These are phyloP conservation scores for Suillus tomentosus DNA, from an alignment of 768 basidiomycete genomes.

Conservation along the genomic window DNA sequence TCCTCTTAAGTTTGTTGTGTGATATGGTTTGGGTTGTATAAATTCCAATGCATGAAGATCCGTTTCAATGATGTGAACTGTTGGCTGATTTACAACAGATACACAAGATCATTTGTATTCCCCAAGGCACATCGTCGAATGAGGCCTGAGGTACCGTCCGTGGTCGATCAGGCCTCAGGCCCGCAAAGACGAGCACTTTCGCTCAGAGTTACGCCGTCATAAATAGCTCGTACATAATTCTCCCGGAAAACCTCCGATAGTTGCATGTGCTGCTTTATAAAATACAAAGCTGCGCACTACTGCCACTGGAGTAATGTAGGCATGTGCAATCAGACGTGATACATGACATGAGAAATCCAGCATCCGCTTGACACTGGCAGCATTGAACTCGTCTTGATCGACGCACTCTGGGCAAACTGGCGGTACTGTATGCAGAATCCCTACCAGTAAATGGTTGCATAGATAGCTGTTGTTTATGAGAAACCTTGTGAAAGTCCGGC, in stretches of 20 bases:
- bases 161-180: not conserved
- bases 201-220: not conserved
- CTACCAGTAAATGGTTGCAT: not conserved
- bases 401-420: not conserved
- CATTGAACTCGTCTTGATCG: not conserved
- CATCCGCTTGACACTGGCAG: not conserved
- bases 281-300: not conserved
- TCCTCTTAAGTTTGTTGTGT: not conserved
- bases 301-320: not conserved
- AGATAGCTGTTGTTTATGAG: not conserved
- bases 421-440: not conserved
- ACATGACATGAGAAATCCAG: not conserved
- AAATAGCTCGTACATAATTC: not conserved
- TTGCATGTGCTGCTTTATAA: not conserved
- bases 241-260: not conserved
- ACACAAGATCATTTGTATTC: not conserved
- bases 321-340: not conserved
- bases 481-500: not conserved
- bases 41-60: not conserved
- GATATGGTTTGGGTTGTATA: not conserved
- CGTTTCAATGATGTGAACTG: not conserved
- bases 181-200: not conserved
- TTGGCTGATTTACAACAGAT: not conserved
- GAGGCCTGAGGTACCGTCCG: not conserved
- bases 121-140: not conserved